A percentile compares a stretch with the other conserved stretches of the same genome.
phyloP scores from a whole-genome alignment of 2,329 filamentous ascomycete species.

The Cercospora sp. region DNA sequence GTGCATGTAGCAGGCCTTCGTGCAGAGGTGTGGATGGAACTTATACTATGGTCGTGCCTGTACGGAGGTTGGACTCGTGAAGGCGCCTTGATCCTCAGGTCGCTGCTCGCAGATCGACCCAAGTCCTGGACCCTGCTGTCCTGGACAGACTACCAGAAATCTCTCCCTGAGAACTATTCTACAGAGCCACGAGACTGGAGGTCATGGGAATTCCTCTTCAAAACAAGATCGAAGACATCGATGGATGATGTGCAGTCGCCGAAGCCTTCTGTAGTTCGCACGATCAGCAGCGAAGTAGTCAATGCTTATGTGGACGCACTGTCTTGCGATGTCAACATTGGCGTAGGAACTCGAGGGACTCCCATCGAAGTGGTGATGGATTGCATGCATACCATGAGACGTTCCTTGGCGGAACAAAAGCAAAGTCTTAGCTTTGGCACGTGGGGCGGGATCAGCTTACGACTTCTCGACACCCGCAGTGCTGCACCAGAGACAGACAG shows the following conservation, averaged over 20 bases:
- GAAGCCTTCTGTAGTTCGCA: conserved; percentile 41
- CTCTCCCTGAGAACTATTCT: conserved; percentile 27
- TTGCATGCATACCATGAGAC: conserved; percentile 34
- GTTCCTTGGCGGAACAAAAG: conserved; percentile 31
- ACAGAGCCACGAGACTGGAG: conserved; percentile 34
- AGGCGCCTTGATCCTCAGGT: conserved; percentile 44
- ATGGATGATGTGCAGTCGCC: conserved; percentile 22
- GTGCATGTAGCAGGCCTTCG: conserved; percentile 43
- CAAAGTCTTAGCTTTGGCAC: conserved; percentile 43
- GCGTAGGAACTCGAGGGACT: conserved; percentile 45
- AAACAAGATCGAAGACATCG: conserved; percentile 26
- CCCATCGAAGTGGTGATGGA: conserved; percentile 38
- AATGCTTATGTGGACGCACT: conserved; percentile 56
- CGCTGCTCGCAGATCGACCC: conserved; percentile 4
- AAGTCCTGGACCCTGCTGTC: conserved; percentile 39
- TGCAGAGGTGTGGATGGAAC: conserved; percentile 53
- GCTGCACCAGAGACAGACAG: conserved; percentile 49
- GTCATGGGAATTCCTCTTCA: conserved; percentile 35
- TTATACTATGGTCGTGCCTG: conserved; percentile 54
- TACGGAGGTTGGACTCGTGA: conserved; percentile 50
- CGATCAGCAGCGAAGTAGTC: conserved; percentile 60
- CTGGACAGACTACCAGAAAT: conserved; percentile 45
- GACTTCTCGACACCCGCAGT: conserved; percentile 53
- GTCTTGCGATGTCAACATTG: conserved; percentile 47
- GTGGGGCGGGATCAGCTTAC: conserved; percentile 51